phyloP scores from a whole-genome alignment of 495 filamentous ascomycete genomes.

The Staphylotrichum tortipilum region DNA sequence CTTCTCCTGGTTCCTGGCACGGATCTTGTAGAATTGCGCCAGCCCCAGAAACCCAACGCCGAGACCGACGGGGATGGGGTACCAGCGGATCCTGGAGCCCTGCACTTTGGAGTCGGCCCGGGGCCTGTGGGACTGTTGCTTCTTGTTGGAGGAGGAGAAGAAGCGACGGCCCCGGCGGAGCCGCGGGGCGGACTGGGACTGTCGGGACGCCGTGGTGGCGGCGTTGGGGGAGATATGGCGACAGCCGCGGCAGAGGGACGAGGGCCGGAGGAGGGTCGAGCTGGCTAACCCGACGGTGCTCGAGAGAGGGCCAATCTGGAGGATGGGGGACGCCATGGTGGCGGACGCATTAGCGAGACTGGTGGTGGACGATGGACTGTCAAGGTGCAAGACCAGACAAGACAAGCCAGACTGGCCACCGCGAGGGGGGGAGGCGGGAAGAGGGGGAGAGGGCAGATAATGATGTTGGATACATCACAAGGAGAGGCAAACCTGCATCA shows the following conservation, averaged over 20 bases:
- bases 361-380: no score
- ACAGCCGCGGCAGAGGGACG: slow-evolving; percentile 5
- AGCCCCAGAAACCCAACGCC: slow-evolving; percentile 82
- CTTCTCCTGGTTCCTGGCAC: slow-evolving; percentile 47
- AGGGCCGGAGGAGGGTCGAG: slow-evolving; percentile 12
- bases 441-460: neutral
- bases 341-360: slow-evolving; percentile 9
- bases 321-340: slow-evolving; percentile 21
- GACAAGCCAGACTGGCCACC: neutral
- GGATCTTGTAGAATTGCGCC: slow-evolving; percentile 72
- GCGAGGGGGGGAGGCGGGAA: neutral
- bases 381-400: no score
- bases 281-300: slow-evolving; percentile 17
- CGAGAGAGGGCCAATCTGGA: slow-evolving; percentile 16
- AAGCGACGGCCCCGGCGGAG: slow-evolving; percentile 15
- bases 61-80: slow-evolving; percentile 86
- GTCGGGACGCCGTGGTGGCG: slow-evolving; percentile 3
- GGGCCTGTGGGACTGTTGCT: slow-evolving; percentile 30
- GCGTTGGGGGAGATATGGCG: neutral
- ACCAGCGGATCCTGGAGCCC: slow-evolving; percentile 80
- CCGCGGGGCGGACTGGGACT: slow-evolving; percentile 7
- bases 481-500: slow-evolving; percentile 20
- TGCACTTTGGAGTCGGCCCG: slow-evolving; percentile 37
- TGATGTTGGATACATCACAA: neutral
- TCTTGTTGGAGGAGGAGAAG: no score